Conservation (phyloP, 257 asterid genomes). For the Perilla frutescens region DNA sequence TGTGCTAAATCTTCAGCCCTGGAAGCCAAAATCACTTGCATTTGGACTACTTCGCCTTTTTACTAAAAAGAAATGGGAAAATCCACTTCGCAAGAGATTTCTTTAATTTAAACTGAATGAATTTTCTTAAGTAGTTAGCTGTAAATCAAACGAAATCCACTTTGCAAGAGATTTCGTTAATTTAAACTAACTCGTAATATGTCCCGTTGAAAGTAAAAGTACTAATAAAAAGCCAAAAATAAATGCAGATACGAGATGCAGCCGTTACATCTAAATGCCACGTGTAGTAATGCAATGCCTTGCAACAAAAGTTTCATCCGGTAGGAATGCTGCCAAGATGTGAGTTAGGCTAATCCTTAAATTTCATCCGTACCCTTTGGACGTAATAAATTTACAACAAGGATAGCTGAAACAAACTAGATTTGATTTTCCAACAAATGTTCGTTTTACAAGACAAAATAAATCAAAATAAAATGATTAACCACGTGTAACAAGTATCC, state of each 20-base stretch:
- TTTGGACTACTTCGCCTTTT: too few relatives aligned
- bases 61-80: background rate
- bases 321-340: background rate
- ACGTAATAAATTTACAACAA: background rate
- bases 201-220: background rate
- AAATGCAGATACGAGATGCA: constrained; percentile 8
- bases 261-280: constrained; percentile 5
- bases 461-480: background rate
- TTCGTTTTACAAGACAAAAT: background rate
- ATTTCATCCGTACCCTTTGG: constrained; percentile 3
- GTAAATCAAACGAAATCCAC: background rate
- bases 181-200: background rate
- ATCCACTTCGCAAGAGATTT: background rate
- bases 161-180: background rate
- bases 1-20: too few relatives aligned
- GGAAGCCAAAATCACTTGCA: too few relatives aligned
- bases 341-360: background rate
- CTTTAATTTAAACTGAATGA: background rate
- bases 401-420: constrained; percentile 7
- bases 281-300: background rate
- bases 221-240: background rate
- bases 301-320: background rate
- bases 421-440: background rate
- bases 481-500: background rate
- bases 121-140: background rate